These are phyloP conservation scores for Sordariomycetes sp. DNA, from an alignment of 2,329 filamentous ascomycete genomes.

Conservation along the genomic window DNA sequence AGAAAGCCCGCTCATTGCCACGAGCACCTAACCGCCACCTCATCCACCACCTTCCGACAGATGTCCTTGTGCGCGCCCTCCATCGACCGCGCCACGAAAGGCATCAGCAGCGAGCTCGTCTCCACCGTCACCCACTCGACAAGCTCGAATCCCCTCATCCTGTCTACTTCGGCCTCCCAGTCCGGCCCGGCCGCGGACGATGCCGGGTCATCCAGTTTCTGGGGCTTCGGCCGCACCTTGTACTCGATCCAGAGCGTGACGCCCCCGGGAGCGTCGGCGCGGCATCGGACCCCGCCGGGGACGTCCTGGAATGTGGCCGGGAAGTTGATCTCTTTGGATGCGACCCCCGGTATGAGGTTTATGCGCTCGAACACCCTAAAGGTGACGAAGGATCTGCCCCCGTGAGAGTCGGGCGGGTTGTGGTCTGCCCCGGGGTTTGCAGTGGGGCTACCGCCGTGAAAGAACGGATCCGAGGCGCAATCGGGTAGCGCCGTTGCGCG, in stretches of 20 bases:
- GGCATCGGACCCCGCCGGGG: slow-evolving; percentile 26
- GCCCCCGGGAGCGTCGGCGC: slow-evolving; percentile 29
- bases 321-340: slow-evolving; percentile 26
- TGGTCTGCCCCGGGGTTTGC: slow-evolving; percentile 14
- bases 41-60: slow-evolving; percentile 18
- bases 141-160: slow-evolving; percentile 17
- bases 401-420: slow-evolving; percentile 10
- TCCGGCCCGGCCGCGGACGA: neutral
- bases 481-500: slow-evolving; percentile 19
- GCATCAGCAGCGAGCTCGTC: slow-evolving; percentile 22
- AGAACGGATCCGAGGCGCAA: slow-evolving; percentile 28
- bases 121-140: slow-evolving; percentile 20
- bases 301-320: slow-evolving; percentile 32
- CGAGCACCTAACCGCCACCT: slow-evolving; percentile 13
- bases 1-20: slow-evolving; percentile 6
- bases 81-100: slow-evolving; percentile 19
- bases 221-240: slow-evolving; percentile 1
- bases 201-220: neutral
- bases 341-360: slow-evolving; percentile 26
- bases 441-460: slow-evolving; percentile 17
- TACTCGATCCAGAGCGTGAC: slow-evolving; percentile 30
- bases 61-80: slow-evolving; percentile 18
- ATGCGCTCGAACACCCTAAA: slow-evolving; percentile 20
- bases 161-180: slow-evolving; percentile 9
- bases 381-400: slow-evolving; percentile 15